These are phyloP conservation scores for Sonneratia caseolaris DNA, from an alignment of 345 rosid genomes.

Conservation along the genomic window DNA sequence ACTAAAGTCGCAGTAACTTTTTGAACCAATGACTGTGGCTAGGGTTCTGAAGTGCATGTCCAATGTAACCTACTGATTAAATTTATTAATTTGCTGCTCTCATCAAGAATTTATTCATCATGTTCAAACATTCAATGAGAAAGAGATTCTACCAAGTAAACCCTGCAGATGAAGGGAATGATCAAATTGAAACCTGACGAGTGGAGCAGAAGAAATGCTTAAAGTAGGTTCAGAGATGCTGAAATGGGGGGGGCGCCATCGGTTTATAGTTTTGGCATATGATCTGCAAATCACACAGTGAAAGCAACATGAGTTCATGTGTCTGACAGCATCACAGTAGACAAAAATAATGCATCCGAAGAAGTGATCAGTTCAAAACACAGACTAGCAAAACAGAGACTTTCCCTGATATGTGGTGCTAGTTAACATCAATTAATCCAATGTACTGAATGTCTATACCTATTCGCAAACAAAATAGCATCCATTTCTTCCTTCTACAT, in stretches of 20 bases:
- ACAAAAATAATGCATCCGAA: background rate
- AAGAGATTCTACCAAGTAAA: background rate
- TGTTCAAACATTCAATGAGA: background rate
- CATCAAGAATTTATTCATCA: background rate
- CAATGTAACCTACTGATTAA: background rate
- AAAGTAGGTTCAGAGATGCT: background rate
- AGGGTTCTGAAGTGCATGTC: background rate
- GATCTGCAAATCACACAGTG: background rate
- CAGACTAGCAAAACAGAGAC: background rate
- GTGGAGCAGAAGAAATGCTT: background rate
- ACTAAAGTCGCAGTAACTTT: background rate
- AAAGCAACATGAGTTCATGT: background rate
- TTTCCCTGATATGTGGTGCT: background rate
- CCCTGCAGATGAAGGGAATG: background rate
- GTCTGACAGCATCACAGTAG: background rate
- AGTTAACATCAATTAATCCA: background rate
- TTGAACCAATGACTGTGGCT: background rate
- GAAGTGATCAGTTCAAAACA: background rate
- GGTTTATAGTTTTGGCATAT: background rate
- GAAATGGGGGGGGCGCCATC: background rate
- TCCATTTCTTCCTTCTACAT: background rate
- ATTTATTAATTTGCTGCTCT: background rate
- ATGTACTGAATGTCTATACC: background rate
- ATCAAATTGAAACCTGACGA: background rate
- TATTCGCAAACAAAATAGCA: background rate